Percentiles rank a stretch among this genome's conserved stretches.
Evolutionary conservation across 73 alveolate species (phyloP).

Genomic region (Tetrahymena borealis): DNA sequence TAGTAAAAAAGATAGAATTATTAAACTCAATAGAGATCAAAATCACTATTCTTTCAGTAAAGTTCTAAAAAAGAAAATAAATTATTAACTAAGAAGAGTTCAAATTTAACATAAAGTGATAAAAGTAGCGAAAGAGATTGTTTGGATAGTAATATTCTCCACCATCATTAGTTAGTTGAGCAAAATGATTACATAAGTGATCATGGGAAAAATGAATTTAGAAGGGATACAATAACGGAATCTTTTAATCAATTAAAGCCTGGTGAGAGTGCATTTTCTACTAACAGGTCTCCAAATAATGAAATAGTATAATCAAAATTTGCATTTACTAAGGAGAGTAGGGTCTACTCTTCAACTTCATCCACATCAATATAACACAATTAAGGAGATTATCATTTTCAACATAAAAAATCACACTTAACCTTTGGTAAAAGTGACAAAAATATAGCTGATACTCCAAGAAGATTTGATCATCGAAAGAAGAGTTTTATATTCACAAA

Average conservation of each 20-base stretch:
- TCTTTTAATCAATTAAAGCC: neutral
- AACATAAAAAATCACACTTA: neutral
- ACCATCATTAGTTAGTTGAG: too few species aligned
- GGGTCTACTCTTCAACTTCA: neutral
- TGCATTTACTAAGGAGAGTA: neutral
- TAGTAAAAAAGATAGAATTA: neutral
- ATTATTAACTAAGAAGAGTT: neutral
- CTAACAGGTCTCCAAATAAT: neutral
- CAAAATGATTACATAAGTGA: neutral
- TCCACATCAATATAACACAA: neutral
- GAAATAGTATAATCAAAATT: neutral
- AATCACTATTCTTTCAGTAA: neutral
- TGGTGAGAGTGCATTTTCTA: neutral
- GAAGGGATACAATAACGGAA: neutral
- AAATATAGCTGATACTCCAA: neutral
- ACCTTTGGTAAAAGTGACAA: neutral
- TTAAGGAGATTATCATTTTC: neutral
- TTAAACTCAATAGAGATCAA: neutral
- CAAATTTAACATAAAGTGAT: neutral
- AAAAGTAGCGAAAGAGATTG: neutral
- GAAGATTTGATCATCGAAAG: neutral
- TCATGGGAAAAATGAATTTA: neutral
- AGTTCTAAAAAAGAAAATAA: neutral
- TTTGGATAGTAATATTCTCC: neutral
- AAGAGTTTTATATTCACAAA: neutral